Evolutionary conservation across 768 basidiomycete species (phyloP).

Genomic region (Russula sp.): DNA sequence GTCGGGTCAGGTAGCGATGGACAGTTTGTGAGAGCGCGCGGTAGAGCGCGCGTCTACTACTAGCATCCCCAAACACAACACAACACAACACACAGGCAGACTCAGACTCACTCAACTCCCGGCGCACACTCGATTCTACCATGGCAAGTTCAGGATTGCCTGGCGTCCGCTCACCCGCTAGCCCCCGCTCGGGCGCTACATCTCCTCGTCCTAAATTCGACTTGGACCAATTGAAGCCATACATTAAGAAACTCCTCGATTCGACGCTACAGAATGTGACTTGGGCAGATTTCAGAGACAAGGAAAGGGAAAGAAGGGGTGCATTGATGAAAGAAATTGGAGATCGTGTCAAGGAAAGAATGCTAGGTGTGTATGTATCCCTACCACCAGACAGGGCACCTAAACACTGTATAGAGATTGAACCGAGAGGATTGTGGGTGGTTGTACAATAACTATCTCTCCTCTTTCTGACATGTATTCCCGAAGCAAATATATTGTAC

Average conservation of each 20-base stretch:
- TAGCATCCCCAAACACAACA: conserved; percentile 8
- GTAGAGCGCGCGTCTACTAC: neutral
- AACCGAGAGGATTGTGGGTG: conserved; percentile 66
- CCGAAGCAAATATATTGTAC: conserved; percentile 76
- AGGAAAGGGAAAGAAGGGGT: conserved; percentile 65
- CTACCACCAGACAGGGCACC: conserved; percentile 10
- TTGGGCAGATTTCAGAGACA: conserved; percentile 68
- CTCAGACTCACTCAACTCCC: too few relatives aligned
- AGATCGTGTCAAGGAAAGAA: conserved; percentile 78
- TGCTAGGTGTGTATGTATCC: conserved; percentile 43
- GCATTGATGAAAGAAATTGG: conserved; percentile 80
- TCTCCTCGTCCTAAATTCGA: conserved; percentile 59
- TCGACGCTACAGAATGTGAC: conserved; percentile 56
- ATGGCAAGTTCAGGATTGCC: conserved; percentile 17
- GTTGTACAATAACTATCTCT: neutral
- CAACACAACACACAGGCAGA: conserved; percentile 7
- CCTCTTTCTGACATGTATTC: conserved; percentile 13
- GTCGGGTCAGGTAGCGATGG: neutral
- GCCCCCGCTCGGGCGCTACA: conserved; percentile 56
- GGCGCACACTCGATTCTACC: neutral
- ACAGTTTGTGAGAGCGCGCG: neutral
- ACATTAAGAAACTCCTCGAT: conserved; percentile 77
- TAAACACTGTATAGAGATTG: conserved; percentile 46
- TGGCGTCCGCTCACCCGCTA: conserved; percentile 56
- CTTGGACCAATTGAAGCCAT: conserved; percentile 61